Evolutionary conservation across 108 stramenopile genomes (phyloP).

Genomic region (Schizochytrium sp.): DNA sequence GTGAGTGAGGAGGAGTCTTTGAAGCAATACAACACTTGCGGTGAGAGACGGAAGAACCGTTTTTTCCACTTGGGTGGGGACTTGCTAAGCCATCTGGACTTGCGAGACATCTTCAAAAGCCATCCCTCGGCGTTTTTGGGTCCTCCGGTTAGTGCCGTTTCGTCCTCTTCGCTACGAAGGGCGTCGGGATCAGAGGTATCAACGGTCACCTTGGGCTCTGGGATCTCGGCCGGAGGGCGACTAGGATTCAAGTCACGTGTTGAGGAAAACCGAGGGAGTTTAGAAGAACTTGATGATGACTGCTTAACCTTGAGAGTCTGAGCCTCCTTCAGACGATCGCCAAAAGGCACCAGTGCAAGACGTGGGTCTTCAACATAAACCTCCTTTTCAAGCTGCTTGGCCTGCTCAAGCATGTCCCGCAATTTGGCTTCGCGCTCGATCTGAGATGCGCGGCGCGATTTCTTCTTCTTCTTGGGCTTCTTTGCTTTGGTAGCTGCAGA

Average conservation of each 20-base stretch:
- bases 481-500: neutral
- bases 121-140: slow-evolving; percentile 20
- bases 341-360: neutral
- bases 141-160: neutral
- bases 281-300: neutral
- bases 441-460: neutral
- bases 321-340: slow-evolving; percentile 14
- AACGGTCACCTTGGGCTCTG: neutral
- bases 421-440: slow-evolving; percentile 1
- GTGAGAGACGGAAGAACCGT: slow-evolving; percentile 39
- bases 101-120: slow-evolving; percentile 34
- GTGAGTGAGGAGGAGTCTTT: neutral
- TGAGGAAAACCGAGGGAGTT: slow-evolving; percentile 15
- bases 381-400: slow-evolving; percentile 2
- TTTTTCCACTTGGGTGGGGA: slow-evolving; percentile 4
- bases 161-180: neutral
- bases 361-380: neutral
- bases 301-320: neutral
- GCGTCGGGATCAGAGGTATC: neutral
- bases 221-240: slow-evolving; percentile 10
- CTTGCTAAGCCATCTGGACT: slow-evolving; percentile 40
- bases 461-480: slow-evolving; percentile 9
- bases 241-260: slow-evolving; percentile 3
- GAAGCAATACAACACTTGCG: neutral
- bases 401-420: slow-evolving; percentile 24